Conservation (phyloP, 2,329 filamentous ascomycete genomes). For the Diaporthe sp. region DNA sequence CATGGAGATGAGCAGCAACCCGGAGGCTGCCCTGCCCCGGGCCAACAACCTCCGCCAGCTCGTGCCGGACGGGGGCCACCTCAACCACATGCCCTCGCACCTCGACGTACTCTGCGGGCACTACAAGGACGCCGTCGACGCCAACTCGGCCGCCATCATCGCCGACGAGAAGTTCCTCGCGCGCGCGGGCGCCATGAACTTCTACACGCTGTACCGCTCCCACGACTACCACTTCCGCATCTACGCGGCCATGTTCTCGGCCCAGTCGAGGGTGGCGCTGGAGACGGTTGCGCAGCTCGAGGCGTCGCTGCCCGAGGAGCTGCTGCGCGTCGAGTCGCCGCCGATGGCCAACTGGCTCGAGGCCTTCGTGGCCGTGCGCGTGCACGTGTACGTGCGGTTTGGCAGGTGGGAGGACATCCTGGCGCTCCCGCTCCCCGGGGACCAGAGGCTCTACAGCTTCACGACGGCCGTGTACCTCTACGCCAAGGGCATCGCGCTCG, state of each 20-base stretch:
- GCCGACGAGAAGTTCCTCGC: constrained; percentile 78
- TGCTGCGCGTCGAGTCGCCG: constrained; percentile 74
- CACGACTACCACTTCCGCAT: constrained; percentile 83
- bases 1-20: constrained; percentile 66
- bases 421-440: constrained; percentile 66
- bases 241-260: constrained; percentile 84
- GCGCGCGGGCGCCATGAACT: constrained; percentile 73
- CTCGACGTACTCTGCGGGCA: constrained; percentile 81
- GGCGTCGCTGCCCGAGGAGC: constrained; percentile 70
- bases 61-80: constrained; percentile 78
- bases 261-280: constrained; percentile 72
- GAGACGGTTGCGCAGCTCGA: constrained; percentile 73
- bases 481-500: constrained; percentile 75
- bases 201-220: constrained; percentile 82
- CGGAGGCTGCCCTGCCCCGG: constrained; percentile 72
- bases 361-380: constrained; percentile 75
- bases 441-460: constrained; percentile 74
- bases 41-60: constrained; percentile 75
- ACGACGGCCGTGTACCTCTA: constrained; percentile 79
- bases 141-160: constrained; percentile 75
- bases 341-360: constrained; percentile 87
- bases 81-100: constrained; percentile 78
- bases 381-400: constrained; percentile 81
- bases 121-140: constrained; percentile 75
- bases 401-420: constrained; percentile 79